Percentiles rank a stretch among this genome's conserved stretches.
These are phyloP conservation scores for Aurinia saxatilis DNA, from an alignment of 345 rosid genomes.

Conservation along the genomic window DNA sequence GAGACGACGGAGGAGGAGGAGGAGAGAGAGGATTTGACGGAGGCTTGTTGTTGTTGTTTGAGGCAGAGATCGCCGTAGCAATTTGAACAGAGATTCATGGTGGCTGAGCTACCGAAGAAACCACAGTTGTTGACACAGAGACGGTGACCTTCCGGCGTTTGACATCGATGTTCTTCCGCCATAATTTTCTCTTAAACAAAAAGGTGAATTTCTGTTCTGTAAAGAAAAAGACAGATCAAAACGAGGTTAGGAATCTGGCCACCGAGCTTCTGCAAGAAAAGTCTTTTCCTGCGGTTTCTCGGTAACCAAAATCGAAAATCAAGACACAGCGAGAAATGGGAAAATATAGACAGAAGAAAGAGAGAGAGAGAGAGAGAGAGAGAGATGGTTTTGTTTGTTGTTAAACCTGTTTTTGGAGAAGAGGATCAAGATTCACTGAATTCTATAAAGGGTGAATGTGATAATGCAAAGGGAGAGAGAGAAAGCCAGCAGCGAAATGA, in stretches of 20 bases:
- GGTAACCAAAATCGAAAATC: constrained; percentile 11
- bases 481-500: constrained; percentile 18
- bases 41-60: constrained; percentile 35
- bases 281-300: constrained; percentile 23
- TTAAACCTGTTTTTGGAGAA: constrained; percentile 12
- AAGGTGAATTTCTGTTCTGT: too few species aligned
- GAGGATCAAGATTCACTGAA: constrained; percentile 15
- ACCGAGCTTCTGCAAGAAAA: constrained; percentile 11
- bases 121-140: constrained; percentile 51
- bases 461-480: too few species aligned
- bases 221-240: background rate
- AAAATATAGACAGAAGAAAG: background rate
- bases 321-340: background rate
- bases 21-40: constrained; percentile 40
- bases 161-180: constrained; percentile 53
- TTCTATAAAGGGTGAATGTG: constrained; percentile 11
- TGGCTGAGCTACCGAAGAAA: constrained; percentile 42
- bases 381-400: background rate
- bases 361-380: background rate
- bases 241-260: background rate
- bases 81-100: constrained; percentile 52
- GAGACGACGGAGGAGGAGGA: constrained; percentile 21
- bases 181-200: background rate
- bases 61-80: constrained; percentile 42
- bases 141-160: constrained; percentile 45